Evolutionary conservation across 2,329 filamentous ascomycete species (phyloP), one percentile per base, ranked within the genome.

Genomic region (Phyllosticta capitalensis): DNA sequence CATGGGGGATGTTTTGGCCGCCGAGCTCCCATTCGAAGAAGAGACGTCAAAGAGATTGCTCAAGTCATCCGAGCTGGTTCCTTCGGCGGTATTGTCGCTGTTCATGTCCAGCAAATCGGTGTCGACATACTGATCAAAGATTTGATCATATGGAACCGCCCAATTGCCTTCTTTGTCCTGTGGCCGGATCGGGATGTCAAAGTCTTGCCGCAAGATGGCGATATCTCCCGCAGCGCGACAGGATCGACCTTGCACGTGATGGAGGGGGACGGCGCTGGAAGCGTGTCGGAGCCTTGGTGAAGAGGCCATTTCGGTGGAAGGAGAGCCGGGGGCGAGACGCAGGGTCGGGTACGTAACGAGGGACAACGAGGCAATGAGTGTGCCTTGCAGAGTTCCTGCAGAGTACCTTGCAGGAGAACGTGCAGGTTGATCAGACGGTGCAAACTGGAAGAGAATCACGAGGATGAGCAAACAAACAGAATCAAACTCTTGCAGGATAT

Each of bases 91-190:
- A 62, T 72, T 72, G 62, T 77, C 75, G 65, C 75, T 75, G 62
- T 50, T 60, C 38, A 75, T 71, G 58, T 76, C 76, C 64, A 79
- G 76, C 59, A 79, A 74, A 62, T 83, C 82, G 71, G 81, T 78
- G 64, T 83, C 79, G 70, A 85, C 77, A 68, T 83, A 85, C 69
- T 84, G 79, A 67, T 84, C 81, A 75, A 87, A 85, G 71, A 86
- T 76, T 69, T 81, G 80, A 72, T 81, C 80, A 45, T 60, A 60
- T 61, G 82, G 76, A 68, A 84, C 82, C 65, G 80, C 76, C 74
- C 79, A 79, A 60, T 79, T 77, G 66, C 73, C 71, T 62, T 75
- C 75, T 78, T 80, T 82, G 74, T 79, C 75, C 68, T 72, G 71
- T 64, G 77, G 65, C 70, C 75, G 76, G 67, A 77, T 75, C 61